Base-by-base conservation (phyloP, 495 filamentous ascomycete species). In the Emericellopsis terricola region DNA sequence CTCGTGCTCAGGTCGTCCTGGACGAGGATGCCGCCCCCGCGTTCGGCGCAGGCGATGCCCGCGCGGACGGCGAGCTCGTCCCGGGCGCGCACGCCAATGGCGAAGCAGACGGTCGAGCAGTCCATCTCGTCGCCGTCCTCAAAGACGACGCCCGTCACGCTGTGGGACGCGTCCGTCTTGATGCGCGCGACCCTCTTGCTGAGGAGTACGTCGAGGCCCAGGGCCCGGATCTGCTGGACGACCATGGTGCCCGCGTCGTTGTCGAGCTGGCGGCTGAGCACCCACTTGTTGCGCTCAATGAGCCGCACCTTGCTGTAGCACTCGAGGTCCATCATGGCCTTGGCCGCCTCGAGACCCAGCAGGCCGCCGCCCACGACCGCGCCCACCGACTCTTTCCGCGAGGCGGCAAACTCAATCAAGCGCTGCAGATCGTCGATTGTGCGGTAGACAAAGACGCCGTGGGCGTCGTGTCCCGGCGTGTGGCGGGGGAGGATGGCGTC, bases 371-470 rank as follows among this genome's bases (percentile, higher is more conserved):
- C 87, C 9, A 96, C 84, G 1, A 89, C 82, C 2, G 72, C 73
- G 1, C 79, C 87, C 3, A 65, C 68, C 13, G 69, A 64, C 17
- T 81, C 84, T 40, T 73, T 80, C 30, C 73, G 67, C 2, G 53
- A 46, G 4, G 57, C 52, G 0, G 82, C 69, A 44, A 79, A 94
- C 2, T 65, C 57, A 23, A 96, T 96, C 4, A 96, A 64, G 13
- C 68, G 69, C 46, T 92, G 66, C 6, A 96, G 57, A 48, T 96
- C 87, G 2, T 75, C 71, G 36, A 94, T 84, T 0, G 81, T 93
- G 13, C 87, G 69, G 52, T 96, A 94, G n/a, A 94, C 85, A 45
- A 96, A 96, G 20, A 94, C 78, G 6, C 87, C 87, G 13, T 72
- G 69, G 20, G 83, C 82, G 51, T 89, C 75, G 44, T 92, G 64